These are phyloP conservation scores for Spathaspora girioi DNA, from an alignment of 805 yeast genomes.

Conservation along the genomic window DNA sequence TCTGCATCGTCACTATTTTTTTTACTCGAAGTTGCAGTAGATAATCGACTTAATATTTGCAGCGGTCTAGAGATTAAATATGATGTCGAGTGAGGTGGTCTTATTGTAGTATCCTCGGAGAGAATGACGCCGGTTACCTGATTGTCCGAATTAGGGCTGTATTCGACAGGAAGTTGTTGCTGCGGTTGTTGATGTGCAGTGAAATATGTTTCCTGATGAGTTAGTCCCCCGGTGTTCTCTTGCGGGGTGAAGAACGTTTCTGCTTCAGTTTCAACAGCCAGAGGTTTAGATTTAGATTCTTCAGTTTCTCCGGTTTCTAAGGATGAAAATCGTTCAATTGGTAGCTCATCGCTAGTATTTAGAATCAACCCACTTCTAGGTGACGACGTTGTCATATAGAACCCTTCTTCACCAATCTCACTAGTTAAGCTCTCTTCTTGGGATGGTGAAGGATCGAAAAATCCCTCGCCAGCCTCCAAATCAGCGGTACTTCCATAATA, in stretches of 20 bases:
- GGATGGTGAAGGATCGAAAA: constrained; percentile 4
- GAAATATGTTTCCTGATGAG: background rate
- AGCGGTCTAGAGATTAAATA: constrained; percentile 18
- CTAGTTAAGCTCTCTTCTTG: constrained; percentile 5
- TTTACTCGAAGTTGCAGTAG: background rate
- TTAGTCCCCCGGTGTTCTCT: background rate
- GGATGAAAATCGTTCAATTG: background rate
- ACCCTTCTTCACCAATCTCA: background rate
- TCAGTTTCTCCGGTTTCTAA: background rate
- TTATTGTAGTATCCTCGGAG: background rate
- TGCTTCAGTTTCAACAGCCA: background rate
- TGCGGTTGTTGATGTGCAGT: background rate
- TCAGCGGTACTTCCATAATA: constrained; percentile 22
- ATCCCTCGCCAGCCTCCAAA: constrained; percentile 11
- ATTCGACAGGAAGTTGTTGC: background rate
- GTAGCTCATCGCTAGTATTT: background rate
- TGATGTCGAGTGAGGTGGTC: constrained; percentile 2
- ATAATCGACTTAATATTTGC: constrained; percentile 20
- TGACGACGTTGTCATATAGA: background rate
- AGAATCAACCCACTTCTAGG: background rate
- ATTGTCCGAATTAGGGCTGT: no score
- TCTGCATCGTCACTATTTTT: background rate
- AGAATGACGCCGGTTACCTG: no score
- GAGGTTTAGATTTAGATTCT: background rate
- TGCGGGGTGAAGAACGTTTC: background rate